phyloP scores from a whole-genome alignment of 139 green algal genomes.

The Desmodesmus armatus region DNA sequence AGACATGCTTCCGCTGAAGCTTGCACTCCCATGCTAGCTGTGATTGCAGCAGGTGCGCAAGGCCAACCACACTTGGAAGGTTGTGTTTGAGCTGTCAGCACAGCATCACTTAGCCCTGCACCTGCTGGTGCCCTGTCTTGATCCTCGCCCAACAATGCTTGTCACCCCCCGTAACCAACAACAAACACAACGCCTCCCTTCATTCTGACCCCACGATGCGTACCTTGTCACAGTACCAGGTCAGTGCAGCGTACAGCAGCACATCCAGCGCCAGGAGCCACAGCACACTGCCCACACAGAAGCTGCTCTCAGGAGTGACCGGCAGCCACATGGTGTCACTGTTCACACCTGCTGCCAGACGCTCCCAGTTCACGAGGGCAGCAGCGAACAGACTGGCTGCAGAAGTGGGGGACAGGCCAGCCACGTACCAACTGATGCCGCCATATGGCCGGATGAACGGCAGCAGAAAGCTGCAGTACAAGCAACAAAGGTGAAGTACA shows the following conservation, averaged over 20 bases:
- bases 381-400: conserved; percentile 78
- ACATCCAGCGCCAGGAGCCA: conserved; percentile 73
- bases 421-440: conserved; percentile 67
- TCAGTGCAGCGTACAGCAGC: conserved; percentile 64
- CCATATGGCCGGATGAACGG: conserved; percentile 72
- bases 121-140: too few species aligned
- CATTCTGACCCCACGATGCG: too few species aligned
- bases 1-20: too few species aligned
- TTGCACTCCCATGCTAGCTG: too few species aligned
- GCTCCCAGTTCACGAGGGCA: conserved; percentile 78
- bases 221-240: conserved; percentile 81
- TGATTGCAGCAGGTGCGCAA: too few species aligned
- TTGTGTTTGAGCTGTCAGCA: too few species aligned
- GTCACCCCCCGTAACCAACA: too few species aligned
- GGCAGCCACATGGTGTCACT: conserved; percentile 55
- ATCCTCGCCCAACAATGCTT: too few species aligned
- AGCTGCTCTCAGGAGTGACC: conserved; percentile 60
- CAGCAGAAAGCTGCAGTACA: conserved; percentile 56
- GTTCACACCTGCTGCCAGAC: conserved; percentile 53
- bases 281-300: conserved; percentile 68
- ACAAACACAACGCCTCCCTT: too few species aligned
- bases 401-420: conserved; percentile 80
- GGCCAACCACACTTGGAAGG: too few species aligned
- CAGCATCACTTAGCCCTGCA: too few species aligned
- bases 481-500: too few species aligned